A percentile compares a stretch with the other conserved stretches of the same genome.
Conservation (phyloP, 306 rosid species). For the Bauhinia variegata region DNA sequence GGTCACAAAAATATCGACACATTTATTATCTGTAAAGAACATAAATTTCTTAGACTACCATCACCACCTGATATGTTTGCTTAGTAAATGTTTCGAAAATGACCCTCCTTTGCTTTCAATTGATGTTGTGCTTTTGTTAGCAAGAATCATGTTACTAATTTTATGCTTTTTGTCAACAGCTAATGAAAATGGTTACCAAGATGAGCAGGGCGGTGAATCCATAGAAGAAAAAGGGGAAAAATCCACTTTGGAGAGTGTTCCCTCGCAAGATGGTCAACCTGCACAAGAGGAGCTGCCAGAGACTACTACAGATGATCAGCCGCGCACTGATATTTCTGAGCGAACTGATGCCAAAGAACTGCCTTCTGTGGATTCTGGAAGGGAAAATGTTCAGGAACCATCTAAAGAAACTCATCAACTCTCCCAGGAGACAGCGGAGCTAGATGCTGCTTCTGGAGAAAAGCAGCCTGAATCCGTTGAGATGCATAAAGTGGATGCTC, state of each 20-base stretch:
- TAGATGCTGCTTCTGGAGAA: constrained; percentile 42
- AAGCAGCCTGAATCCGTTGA: constrained; percentile 42
- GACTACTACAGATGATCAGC: constrained; percentile 36
- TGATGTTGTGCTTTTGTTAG: neutral
- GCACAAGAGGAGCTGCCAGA: constrained; percentile 39
- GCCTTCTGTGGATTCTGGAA: constrained; percentile 45
- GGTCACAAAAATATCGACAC: no score
- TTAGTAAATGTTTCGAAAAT: neutral
- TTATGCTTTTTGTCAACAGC: constrained; percentile 47
- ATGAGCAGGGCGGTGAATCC: constrained; percentile 40
- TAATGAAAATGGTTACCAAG: constrained; percentile 68
- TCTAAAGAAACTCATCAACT: constrained; percentile 48
- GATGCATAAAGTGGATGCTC: constrained; percentile 52
- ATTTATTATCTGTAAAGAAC: no score
- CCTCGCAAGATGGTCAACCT: constrained; percentile 42
- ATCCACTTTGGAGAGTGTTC: constrained; percentile 34
- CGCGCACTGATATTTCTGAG: constrained; percentile 38
- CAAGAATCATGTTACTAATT: neutral
- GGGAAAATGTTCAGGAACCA: constrained; percentile 47
- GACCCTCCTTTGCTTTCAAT: neutral
- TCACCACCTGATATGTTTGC: neutral
- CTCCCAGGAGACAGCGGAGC: constrained; percentile 42
- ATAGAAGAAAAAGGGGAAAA: constrained; percentile 38
- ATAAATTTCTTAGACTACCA: no score
- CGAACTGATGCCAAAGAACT: constrained; percentile 34